Evolutionary conservation across 805 yeast genomes (phyloP).

Genomic region (Candida qinlingensis): DNA sequence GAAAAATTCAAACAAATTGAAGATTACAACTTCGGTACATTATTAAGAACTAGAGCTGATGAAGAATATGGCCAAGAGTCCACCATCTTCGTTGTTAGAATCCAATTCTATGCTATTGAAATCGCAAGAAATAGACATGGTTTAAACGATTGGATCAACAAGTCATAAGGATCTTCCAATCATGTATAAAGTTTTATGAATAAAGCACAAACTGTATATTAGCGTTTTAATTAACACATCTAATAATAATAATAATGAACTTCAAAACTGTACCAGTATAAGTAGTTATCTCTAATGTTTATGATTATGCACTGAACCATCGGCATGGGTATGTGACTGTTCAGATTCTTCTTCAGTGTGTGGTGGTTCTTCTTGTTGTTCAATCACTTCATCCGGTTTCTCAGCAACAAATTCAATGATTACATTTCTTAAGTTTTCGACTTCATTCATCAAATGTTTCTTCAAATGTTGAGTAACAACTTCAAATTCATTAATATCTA

Average conservation of each 20-base stretch:
- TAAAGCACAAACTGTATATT: slow-evolving; percentile 1
- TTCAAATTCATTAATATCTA: slow-evolving; percentile 37
- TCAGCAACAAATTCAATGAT: slow-evolving; percentile 36
- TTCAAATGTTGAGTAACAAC: slow-evolving; percentile 34
- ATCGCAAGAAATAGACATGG: slow-evolving; percentile 89
- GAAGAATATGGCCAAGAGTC: slow-evolving; percentile 78
- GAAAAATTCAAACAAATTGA: slow-evolving; percentile 79
- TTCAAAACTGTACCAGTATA: background rate
- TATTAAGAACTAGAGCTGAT: slow-evolving; percentile 66
- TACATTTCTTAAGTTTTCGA: slow-evolving; percentile 40
- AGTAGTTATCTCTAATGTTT: slow-evolving; percentile 15
- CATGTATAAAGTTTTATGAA: background rate
- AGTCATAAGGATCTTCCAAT: slow-evolving; percentile 26
- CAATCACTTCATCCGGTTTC: slow-evolving; percentile 23
- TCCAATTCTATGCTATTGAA: slow-evolving; percentile 93
- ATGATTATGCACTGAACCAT: slow-evolving; percentile 24
- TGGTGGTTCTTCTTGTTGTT: slow-evolving; percentile 7
- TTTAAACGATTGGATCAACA: slow-evolving; percentile 79
- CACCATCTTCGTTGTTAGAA: slow-evolving; percentile 85
- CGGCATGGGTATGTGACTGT: slow-evolving; percentile 22
- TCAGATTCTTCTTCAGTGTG: slow-evolving; percentile 9
- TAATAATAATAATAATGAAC: background rate
- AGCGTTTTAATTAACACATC: slow-evolving; percentile 1
- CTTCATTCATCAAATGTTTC: slow-evolving; percentile 30
- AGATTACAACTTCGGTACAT: slow-evolving; percentile 93